phyloP scores from a whole-genome alignment of 169 alveolate species.

The Cryptosporidium ubiquitum region DNA sequence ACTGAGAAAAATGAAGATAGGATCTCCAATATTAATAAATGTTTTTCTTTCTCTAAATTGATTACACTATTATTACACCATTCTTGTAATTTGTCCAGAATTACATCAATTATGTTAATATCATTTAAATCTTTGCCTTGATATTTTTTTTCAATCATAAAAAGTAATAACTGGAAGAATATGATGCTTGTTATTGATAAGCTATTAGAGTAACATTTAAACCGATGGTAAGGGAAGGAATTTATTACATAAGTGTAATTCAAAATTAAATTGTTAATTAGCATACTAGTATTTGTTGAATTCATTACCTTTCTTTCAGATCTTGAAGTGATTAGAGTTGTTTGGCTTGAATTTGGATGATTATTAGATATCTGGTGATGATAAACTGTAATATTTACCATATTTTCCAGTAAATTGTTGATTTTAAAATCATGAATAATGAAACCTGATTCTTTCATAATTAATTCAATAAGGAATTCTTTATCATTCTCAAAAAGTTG shows the following conservation, averaged over 20 bases:
- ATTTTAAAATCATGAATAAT: background rate
- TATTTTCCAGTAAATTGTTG: slow-evolving; percentile 4
- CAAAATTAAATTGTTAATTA: background rate
- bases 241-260: background rate
- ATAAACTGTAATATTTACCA: slow-evolving; percentile 30
- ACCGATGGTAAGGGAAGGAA: slow-evolving; percentile 59
- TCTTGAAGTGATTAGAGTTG: slow-evolving; percentile 4
- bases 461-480: background rate
- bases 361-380: background rate
- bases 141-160: background rate
- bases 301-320: slow-evolving; percentile 13
- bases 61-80: slow-evolving; percentile 18
- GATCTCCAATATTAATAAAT: slow-evolving; percentile 8
- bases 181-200: slow-evolving; percentile 20
- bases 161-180: slow-evolving; percentile 11
- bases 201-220: slow-evolving; percentile 25
- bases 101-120: background rate
- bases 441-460: background rate
- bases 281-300: slow-evolving; percentile 2
- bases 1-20: slow-evolving; percentile 22
- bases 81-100: slow-evolving; percentile 12
- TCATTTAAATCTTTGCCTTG: background rate
- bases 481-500: background rate
- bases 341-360: background rate
- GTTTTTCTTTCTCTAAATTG: slow-evolving; percentile 40